Evolutionary conservation across 768 basidiomycete species (phyloP).

Genomic region (Boletus sensibilis): DNA sequence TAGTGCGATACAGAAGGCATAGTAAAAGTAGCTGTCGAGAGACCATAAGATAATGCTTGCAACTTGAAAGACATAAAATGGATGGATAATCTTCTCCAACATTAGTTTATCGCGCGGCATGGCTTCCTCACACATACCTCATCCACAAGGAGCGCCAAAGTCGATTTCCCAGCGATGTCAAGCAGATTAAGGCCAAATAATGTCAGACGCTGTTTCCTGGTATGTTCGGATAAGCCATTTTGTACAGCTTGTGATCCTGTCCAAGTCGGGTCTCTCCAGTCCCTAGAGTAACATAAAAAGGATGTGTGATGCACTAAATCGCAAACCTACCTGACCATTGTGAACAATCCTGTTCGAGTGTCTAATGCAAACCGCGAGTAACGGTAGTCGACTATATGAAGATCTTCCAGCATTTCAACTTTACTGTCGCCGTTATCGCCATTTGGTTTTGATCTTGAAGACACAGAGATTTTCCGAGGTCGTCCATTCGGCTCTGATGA

Average conservation of each 20-base stretch:
- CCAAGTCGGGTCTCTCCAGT: slow-evolving; percentile 89
- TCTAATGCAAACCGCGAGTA: slow-evolving; percentile 91
- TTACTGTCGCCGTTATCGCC: slow-evolving; percentile 32
- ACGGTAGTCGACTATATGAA: slow-evolving; percentile 84
- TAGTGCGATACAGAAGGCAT: slow-evolving; percentile 93
- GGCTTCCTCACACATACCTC: slow-evolving; percentile 58
- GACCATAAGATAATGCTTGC: slow-evolving; percentile 94
- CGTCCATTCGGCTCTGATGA: slow-evolving; percentile 31
- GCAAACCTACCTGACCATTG: slow-evolving; percentile 65
- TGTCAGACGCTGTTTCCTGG: slow-evolving; percentile 61
- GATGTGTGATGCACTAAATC: background rate
- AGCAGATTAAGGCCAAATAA: slow-evolving; percentile 87
- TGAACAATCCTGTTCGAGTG: slow-evolving; percentile 77
- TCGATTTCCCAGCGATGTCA: slow-evolving; percentile 87
- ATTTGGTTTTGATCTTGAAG: slow-evolving; percentile 32
- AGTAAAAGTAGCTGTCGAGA: slow-evolving; percentile 94
- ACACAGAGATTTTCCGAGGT: slow-evolving; percentile 18
- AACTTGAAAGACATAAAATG: slow-evolving; percentile 98
- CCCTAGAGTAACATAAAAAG: slow-evolving; percentile 43
- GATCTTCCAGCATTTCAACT: slow-evolving; percentile 42
- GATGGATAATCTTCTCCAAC: slow-evolving; percentile 74
- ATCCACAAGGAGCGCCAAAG: slow-evolving; percentile 74
- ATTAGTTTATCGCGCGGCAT: slow-evolving; percentile 1
- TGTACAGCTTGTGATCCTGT: slow-evolving; percentile 59
- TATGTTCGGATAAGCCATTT: slow-evolving; percentile 54